Base-by-base conservation (phyloP, 192 early-diverging fungal genomes). In the Mortierella alpina region DNA sequence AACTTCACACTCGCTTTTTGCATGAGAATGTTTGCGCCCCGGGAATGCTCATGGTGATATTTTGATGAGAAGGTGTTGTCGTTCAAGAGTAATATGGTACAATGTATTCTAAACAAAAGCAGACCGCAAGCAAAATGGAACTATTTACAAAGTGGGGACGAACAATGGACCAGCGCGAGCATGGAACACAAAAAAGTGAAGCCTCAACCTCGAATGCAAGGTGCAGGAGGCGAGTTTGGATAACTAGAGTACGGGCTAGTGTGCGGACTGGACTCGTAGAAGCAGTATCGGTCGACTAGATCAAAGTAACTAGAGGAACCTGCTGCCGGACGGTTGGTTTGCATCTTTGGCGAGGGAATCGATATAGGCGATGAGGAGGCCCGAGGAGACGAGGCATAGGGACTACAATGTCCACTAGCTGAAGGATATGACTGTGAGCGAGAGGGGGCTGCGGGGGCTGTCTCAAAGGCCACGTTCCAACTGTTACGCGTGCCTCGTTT, bases 271-370 rank as follows among this genome's bases (percentile, higher is more conserved):
- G 75, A 78, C 8, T 68, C 55, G 48, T 86, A 89, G 56, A 89
- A 89, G 58, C 88, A 89, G 67, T 89, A 89, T 54, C 84, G 84
- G 47, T 86, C 83, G 20, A 89, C 85, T 45, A 89, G 72, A 52
- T 86, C 86, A 84, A 73, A 83, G 55, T 89, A 89, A 9, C 82
- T 82, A 1, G 79, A 72, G n/a, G 86, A 87, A 14, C 81, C 79
- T 11, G 78, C 75, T 41, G 75, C 66, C 31, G 85, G 82, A 6
- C 76, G 80, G 31, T 72, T 11, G 6, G 50, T 9, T n/a, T 45
- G 61, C 7, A 23, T 44, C n/a, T 40, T 11, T 7, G 20, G 15
- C 6, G 22, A 13, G 23, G 84, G 84, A 10, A 84, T 84, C 7
- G 78, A 74, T 13, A 84, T 84, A 13, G 84, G 84, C 39, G 71